Evolutionary conservation across 2,329 filamentous ascomycete genomes (phyloP).

Genomic region (Botrytis byssoidea): DNA sequence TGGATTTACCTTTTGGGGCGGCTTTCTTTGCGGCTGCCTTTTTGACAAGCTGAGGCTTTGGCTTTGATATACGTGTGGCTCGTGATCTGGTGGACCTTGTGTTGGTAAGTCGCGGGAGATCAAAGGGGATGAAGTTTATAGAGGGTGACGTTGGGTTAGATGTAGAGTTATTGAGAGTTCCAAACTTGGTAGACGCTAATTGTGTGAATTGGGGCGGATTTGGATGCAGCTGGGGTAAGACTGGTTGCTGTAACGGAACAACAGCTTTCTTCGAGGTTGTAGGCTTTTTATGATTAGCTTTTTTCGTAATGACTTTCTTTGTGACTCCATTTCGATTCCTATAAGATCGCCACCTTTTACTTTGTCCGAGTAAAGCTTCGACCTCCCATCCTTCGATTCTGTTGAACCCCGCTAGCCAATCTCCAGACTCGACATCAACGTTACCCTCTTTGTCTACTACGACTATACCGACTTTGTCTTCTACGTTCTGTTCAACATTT

Average conservation of each 20-base stretch:
- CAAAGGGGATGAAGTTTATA: constrained; percentile 6
- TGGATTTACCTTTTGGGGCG: neutral
- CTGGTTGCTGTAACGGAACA: neutral
- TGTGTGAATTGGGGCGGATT: neutral
- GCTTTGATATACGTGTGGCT: constrained; percentile 10
- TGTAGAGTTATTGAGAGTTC: neutral
- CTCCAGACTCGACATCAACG: constrained; percentile 10
- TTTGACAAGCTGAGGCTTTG: neutral
- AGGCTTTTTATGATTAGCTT: neutral
- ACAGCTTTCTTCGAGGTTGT: neutral
- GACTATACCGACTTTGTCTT: constrained; percentile 18
- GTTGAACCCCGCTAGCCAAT: constrained; percentile 16
- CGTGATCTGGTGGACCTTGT: neutral
- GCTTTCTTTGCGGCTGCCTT: neutral
- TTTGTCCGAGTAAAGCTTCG: constrained; percentile 8
- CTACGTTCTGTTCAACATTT: neutral
- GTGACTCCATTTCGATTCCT: neutral
- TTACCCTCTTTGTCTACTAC: constrained; percentile 21
- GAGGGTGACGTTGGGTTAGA: neutral
- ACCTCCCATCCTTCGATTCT: constrained; percentile 19
- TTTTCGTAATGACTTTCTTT: neutral
- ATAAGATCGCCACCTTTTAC: neutral
- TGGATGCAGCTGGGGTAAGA: neutral
- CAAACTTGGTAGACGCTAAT: neutral
- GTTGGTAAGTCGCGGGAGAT: neutral